Percentiles rank a stretch among this genome's conserved stretches.
These are phyloP conservation scores for Akanthomyces uredinophilus DNA, from an alignment of 2,329 filamentous ascomycete genomes.

Conservation along the genomic window DNA sequence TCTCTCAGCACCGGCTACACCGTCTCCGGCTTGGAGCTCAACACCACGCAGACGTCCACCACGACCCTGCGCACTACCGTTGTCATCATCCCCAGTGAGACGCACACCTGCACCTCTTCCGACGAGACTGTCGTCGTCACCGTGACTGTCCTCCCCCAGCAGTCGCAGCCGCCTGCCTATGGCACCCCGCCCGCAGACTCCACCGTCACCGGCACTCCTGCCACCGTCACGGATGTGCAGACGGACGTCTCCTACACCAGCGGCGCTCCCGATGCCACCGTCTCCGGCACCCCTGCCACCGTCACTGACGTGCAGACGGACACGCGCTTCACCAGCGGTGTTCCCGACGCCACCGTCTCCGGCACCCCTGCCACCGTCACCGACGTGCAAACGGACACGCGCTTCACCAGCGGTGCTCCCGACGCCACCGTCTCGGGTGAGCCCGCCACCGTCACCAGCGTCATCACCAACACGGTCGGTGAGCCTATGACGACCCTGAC, in stretches of 20 bases:
- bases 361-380: slow-evolving; percentile 22
- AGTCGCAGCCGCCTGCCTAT: neutral
- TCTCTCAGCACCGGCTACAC: slow-evolving; percentile 30
- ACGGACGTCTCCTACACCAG: slow-evolving; percentile 12
- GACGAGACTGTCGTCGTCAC: slow-evolving; percentile 20
- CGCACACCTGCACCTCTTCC: slow-evolving; percentile 3
- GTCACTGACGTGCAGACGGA: slow-evolving; percentile 24
- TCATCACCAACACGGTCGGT: slow-evolving; percentile 18
- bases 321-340: slow-evolving; percentile 23
- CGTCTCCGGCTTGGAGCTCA: slow-evolving; percentile 18
- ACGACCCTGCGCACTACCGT: slow-evolving; percentile 19
- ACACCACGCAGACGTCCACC: slow-evolving; percentile 22
- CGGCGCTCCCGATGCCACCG: slow-evolving; percentile 20
- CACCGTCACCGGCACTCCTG: slow-evolving; percentile 5
- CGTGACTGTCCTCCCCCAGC: slow-evolving; percentile 17
- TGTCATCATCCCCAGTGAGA: slow-evolving; percentile 12
- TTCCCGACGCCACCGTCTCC: slow-evolving; percentile 29
- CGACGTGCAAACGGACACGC: slow-evolving; percentile 21
- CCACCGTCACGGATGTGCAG: slow-evolving; percentile 9
- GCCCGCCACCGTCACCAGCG: slow-evolving; percentile 28
- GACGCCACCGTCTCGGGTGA: slow-evolving; percentile 28
- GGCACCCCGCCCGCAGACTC: slow-evolving; percentile 7
- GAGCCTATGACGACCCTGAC: slow-evolving; percentile 21
- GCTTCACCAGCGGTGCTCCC: slow-evolving; percentile 25
- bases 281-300: slow-evolving; percentile 21